Base-by-base conservation (phyloP, 148 eudicot genomes). In the Vaccinium corymbosum region DNA sequence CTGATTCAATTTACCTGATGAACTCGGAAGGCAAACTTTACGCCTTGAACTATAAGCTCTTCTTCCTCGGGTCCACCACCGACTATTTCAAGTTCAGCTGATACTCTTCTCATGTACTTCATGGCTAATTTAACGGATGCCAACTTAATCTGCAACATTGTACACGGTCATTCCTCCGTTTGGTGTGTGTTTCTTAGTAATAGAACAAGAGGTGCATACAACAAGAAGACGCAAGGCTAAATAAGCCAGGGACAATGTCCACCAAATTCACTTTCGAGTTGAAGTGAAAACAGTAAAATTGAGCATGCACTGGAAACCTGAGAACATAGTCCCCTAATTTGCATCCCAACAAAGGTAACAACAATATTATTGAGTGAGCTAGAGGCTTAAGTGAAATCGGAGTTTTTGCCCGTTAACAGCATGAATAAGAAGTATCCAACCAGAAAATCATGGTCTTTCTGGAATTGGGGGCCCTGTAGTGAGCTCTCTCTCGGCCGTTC, bases 91-190 rank as follows among this genome's bases (percentile, higher is more conserved):
- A 97, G 96, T 84, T 95, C 99, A 42, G 97, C 98, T 25, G 97
- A 94, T 32, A 97, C 98, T 89, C 99, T 89, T 85, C 87, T 95
- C 99, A 97, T 94, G 93, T 91, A 94, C 86, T 94, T 94, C 98
- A 94, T 88, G 76, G 99, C 99, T 80, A 97, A 83, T 86, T 93
- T 94, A 11, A 94, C 99, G 0, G 99, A 97, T 72, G 99, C 99
- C 88, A 94, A 90, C 93, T 97, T 97, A 85, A 94, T 94, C 99
- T 97, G 89, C 84, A 86, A 86, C 38, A 17, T 29, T 22, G 74
- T 38, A 32, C 61, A 16, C 56, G 1, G 17, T 68, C 17, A 68
- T 68, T 68, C 29, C 73, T 19, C 50, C 50, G 1, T 16, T 12
- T 17, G 19, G 50, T 15, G 20, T 32, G 38, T 12, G 76, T 72